These are phyloP conservation scores for Metschnikowia bowlesiae DNA, from an alignment of 805 yeast species.

Conservation along the genomic window DNA sequence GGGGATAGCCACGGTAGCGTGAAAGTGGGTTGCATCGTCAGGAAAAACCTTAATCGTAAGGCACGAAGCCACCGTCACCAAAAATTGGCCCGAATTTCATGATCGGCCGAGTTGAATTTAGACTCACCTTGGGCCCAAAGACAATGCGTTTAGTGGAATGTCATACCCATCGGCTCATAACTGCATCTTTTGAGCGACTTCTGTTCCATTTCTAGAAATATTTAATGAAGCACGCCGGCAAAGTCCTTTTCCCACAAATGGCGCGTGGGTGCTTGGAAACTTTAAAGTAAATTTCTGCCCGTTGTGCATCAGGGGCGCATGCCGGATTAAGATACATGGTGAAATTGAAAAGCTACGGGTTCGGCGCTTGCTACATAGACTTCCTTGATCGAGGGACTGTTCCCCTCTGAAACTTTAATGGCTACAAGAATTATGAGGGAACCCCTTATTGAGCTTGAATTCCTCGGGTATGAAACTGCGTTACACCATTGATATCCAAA, in stretches of 20 bases:
- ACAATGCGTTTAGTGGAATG: background rate
- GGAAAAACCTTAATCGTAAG: no score
- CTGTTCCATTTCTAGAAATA: background rate
- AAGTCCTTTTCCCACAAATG: background rate
- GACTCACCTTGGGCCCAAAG: background rate
- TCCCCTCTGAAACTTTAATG: no score
- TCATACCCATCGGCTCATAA: background rate
- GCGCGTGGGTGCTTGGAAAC: background rate
- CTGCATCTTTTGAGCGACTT: background rate
- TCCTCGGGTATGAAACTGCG: background rate
- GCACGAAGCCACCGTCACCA: background rate
- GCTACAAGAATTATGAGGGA: no score
- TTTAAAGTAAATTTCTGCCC: background rate
- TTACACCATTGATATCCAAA: background rate
- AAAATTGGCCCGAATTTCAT: background rate
- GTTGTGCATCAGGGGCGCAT: slow-evolving; percentile 1
- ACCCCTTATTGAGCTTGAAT: background rate
- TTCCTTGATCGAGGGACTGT: background rate
- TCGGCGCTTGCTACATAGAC: background rate
- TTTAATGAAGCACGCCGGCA: background rate
- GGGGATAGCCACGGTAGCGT: no score
- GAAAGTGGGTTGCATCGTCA: no score
- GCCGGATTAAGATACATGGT: background rate
- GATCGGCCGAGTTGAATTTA: background rate
- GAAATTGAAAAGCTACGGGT: background rate